Percentiles rank a stretch among this genome's conserved stretches.
Conservation (phyloP, 306 rosid genomes). For the Arachis stenosperma region DNA sequence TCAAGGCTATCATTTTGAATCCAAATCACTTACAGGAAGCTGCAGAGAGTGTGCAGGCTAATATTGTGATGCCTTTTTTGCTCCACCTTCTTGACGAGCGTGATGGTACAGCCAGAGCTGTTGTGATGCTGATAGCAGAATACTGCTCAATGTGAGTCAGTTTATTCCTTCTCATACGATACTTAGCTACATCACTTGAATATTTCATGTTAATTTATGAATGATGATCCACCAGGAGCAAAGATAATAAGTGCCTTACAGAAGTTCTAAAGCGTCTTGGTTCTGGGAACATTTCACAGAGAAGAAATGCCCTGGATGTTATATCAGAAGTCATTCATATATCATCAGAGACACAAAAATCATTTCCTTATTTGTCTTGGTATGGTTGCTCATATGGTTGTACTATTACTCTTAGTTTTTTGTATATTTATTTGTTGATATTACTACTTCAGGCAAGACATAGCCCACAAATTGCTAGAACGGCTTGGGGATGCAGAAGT, state of each 20-base stretch:
- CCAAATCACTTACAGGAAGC: conserved; percentile 58
- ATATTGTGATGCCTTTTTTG: conserved; percentile 61
- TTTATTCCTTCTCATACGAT: conserved; percentile 38
- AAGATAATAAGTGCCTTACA: conserved; percentile 59
- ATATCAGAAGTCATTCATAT: conserved; percentile 64
- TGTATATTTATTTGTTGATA: conserved; percentile 34
- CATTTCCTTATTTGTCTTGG: conserved; percentile 60
- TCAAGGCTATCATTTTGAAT: conserved; percentile 72
- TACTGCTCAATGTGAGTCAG: conserved; percentile 73
- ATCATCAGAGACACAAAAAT: conserved; percentile 49
- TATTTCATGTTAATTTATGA: conserved; percentile 33
- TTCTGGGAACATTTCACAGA: conserved; percentile 64
- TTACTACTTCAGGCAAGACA: conserved; percentile 65
- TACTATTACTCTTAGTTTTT: conserved; percentile 19
- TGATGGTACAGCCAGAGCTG: conserved; percentile 84
- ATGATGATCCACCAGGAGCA: conserved; percentile 61
- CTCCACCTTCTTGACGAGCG: conserved; percentile 83
- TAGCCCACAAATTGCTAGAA: conserved; percentile 65
- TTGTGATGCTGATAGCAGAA: conserved; percentile 78
- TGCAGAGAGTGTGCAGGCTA: conserved; percentile 54
- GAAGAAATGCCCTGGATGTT: conserved; percentile 88
- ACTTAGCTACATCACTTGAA: conserved; percentile 14
- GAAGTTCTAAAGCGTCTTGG: conserved; percentile 75
- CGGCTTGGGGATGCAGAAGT: conserved; percentile 80
- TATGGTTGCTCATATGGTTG: conserved; percentile 42